Percentiles rank a stretch among this genome's conserved stretches.
phyloP scores from a whole-genome alignment of 441 rosid genomes.

The Populus hybrid region DNA sequence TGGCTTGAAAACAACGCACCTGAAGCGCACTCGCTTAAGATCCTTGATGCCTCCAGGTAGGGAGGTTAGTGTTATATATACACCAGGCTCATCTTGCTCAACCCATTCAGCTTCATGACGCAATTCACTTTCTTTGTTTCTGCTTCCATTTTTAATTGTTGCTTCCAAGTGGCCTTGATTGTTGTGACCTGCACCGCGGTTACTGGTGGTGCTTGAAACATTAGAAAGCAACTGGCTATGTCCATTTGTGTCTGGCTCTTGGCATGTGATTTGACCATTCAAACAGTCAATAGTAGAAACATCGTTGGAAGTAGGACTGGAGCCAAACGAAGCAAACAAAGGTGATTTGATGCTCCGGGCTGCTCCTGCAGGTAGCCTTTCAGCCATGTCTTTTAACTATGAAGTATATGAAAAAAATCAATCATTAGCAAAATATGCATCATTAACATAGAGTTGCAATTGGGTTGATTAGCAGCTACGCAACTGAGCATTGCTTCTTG shows the following conservation, averaged over 20 bases:
- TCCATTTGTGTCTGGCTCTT: constrained; percentile 51
- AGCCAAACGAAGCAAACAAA: constrained; percentile 43
- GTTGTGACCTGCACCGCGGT: constrained; percentile 32
- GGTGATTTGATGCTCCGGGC: constrained; percentile 55
- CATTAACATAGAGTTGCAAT: background rate
- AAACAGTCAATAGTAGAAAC: constrained; percentile 21
- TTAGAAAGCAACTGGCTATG: constrained; percentile 48
- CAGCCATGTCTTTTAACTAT: constrained; percentile 71
- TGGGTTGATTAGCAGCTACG: background rate
- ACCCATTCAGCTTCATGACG: constrained; percentile 56
- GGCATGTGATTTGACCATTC: constrained; percentile 40
- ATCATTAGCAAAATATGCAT: constrained; percentile 8
- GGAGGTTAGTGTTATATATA: constrained; percentile 59
- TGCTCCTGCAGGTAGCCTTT: constrained; percentile 53
- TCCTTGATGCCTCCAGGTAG: constrained; percentile 63
- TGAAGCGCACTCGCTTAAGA: constrained; percentile 82
- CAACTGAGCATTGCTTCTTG: background rate
- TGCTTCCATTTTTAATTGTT: constrained; percentile 48
- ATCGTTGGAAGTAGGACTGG: constrained; percentile 29
- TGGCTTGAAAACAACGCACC: constrained; percentile 40
- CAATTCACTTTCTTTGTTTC: constrained; percentile 58
- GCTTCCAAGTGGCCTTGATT: constrained; percentile 58
- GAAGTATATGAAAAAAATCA: constrained; percentile 15
- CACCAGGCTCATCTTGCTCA: constrained; percentile 79
- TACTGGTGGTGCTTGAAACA: constrained; percentile 43